Evolutionary conservation across 2,329 filamentous ascomycete genomes (phyloP).

Genomic region (Apiospora pterosperma): DNA sequence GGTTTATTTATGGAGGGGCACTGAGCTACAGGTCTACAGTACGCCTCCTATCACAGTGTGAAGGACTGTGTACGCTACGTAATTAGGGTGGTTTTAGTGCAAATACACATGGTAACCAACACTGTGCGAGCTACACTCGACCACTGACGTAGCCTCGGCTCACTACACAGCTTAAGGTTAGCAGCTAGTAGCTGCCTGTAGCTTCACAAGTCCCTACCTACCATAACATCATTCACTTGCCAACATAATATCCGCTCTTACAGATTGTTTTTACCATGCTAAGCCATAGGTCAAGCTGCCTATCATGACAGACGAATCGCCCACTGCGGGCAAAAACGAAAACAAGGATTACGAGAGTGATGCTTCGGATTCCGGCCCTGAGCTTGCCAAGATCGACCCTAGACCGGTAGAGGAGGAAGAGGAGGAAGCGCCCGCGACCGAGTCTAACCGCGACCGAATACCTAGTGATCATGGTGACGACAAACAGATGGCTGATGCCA

Average conservation of each 20-base stretch:
- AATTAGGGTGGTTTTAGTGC: not conserved
- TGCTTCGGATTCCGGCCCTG: conserved; percentile 14
- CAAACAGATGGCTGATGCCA: not conserved
- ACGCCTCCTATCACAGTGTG: not conserved
- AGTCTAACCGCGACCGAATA: not conserved
- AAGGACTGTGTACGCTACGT: not conserved
- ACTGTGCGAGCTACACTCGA: not conserved
- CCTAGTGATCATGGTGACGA: conserved; percentile 3
- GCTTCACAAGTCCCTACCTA: not conserved
- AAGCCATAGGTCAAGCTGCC: conserved; percentile 19
- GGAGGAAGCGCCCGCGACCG: not conserved
- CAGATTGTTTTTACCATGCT: conserved; percentile 15
- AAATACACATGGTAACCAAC: not conserved
- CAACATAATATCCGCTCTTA: not conserved
- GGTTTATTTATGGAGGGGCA: not conserved
- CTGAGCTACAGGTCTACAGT: not conserved
- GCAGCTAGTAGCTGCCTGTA: not conserved
- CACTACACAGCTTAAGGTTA: not conserved
- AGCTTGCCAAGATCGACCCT: conserved; percentile 10
- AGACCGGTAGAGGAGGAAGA: conserved; percentile 14
- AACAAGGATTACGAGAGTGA: conserved; percentile 24
- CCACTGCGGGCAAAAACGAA: conserved; percentile 11
- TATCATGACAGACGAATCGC: conserved; percentile 41
- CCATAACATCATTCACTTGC: not conserved
- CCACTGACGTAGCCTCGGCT: not conserved